Base-by-base conservation (phyloP, 495 filamentous ascomycete species). In the Podospora sp. region DNA sequence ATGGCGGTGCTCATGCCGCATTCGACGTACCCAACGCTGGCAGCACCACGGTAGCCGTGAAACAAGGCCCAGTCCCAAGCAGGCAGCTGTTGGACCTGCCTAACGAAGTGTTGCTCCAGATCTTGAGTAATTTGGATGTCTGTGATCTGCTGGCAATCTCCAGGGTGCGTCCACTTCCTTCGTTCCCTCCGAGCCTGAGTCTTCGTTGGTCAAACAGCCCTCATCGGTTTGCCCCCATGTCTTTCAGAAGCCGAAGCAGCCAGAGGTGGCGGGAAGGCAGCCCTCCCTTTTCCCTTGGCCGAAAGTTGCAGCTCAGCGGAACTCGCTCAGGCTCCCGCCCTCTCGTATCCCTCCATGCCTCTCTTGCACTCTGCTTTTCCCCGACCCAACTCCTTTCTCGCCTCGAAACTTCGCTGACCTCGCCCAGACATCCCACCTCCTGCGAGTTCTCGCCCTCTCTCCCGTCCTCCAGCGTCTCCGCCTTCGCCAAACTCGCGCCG, bases 391-490 rank as follows among this genome's bases (percentile, higher is more conserved):
- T 27, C 25, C 14, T 14, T 11, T 18, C 21, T 58, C 56, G 11
- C 16, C 55, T 57, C 27, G 63, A 26, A 58, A 50, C 55, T 33
- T 63, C 20, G 46, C 60, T 69, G 46, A 68, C 52, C 29, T 21
- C 49, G 2, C 69, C 36, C 75, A 87, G 85, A 85, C 83, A 29
- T 85, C 81, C 56, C 87, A 84, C 71, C 84, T 80, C 65, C 81
- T 89, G 58, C 82, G 86, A 29, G 65, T 65, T 26, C 82, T 88
- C 70, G 82, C 80, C 36, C 78, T 85, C 52, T 76, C 85, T 53
- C 87, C 87, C 6, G 77, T 87, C 63, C 74, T 88, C 18, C 86
- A 88, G 71, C 73, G 71, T 53, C 76, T 78, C 65, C 87, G 87
- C 61, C 82, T 89, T 25, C 83, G 81, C 63, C 78, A 73, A 65